Evolutionary conservation across 495 filamentous ascomycete species (phyloP).

Genomic region (Usnea hakonensis): DNA sequence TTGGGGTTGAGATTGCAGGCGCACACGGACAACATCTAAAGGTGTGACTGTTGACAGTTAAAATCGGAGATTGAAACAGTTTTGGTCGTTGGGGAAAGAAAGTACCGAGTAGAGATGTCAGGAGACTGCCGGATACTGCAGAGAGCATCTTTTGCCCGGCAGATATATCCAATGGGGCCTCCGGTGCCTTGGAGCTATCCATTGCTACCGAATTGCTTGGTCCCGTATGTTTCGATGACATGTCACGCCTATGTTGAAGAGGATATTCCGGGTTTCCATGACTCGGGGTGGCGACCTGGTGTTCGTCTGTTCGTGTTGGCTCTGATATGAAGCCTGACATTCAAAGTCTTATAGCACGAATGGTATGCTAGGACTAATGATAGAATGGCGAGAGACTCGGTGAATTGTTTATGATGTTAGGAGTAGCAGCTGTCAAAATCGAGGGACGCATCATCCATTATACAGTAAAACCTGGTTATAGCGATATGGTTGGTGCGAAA

Average conservation of each 20-base stretch:
- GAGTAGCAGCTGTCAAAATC: neutral
- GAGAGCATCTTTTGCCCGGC: constrained; percentile 87
- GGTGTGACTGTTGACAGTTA: constrained; percentile 63
- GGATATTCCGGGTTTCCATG: constrained; percentile 20
- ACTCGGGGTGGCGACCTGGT: constrained; percentile 24
- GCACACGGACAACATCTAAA: constrained; percentile 92
- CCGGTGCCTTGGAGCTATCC: neutral
- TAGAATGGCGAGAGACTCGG: neutral
- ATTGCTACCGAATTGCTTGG: constrained; percentile 7
- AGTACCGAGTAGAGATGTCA: constrained; percentile 83
- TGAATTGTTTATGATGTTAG: neutral
- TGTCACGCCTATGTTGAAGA: constrained; percentile 34
- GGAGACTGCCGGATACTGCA: constrained; percentile 78
- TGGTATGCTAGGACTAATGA: neutral
- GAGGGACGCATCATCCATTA: neutral
- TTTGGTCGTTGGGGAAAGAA: neutral
- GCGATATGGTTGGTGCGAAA: too few species aligned
- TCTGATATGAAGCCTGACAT: constrained; percentile 25
- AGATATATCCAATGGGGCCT: constrained; percentile 51
- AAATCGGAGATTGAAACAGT: constrained; percentile 5
- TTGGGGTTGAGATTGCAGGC: constrained; percentile 75
- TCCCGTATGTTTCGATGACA: constrained; percentile 24
- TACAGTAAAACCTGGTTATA: too few species aligned
- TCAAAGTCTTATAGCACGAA: neutral
- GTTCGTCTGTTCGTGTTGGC: constrained; percentile 18